Conservation (phyloP, 345 rosid genomes). For the Gossypium sturtianum region DNA sequence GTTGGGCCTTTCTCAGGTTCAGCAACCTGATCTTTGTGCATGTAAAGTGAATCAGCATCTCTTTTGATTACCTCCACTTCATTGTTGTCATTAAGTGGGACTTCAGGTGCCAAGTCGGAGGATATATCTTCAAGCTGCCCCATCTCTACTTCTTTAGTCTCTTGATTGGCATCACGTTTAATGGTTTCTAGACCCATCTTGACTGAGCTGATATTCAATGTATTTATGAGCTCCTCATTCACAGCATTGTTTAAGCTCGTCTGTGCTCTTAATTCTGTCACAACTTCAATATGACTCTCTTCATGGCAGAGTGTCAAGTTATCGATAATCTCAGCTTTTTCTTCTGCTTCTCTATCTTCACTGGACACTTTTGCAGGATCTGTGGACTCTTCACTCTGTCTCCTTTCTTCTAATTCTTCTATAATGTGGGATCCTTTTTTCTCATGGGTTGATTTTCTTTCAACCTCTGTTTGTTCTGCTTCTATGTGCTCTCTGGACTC, state of each 20-base stretch:
- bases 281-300: conserved; percentile 13
- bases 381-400: conserved; percentile 16
- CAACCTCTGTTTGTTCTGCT: conserved; percentile 9
- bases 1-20: conserved; percentile 6
- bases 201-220: background rate
- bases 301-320: background rate
- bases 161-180: background rate
- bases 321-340: background rate
- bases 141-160: background rate
- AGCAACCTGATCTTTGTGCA: background rate
- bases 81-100: conserved; percentile 13
- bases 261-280: conserved; percentile 4
- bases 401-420: conserved; percentile 10
- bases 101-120: conserved; percentile 12
- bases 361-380: background rate
- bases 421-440: conserved; percentile 11
- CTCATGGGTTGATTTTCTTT: conserved; percentile 16
- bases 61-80: background rate
- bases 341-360: background rate
- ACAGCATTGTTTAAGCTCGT: conserved; percentile 12
- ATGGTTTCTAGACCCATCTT: background rate
- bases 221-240: background rate
- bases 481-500: conserved; percentile 22
- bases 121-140: conserved; percentile 14
- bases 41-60: background rate